phyloP scores from a whole-genome alignment of 2,329 filamentous ascomycete species.

The Amauroascus verrucosus region DNA sequence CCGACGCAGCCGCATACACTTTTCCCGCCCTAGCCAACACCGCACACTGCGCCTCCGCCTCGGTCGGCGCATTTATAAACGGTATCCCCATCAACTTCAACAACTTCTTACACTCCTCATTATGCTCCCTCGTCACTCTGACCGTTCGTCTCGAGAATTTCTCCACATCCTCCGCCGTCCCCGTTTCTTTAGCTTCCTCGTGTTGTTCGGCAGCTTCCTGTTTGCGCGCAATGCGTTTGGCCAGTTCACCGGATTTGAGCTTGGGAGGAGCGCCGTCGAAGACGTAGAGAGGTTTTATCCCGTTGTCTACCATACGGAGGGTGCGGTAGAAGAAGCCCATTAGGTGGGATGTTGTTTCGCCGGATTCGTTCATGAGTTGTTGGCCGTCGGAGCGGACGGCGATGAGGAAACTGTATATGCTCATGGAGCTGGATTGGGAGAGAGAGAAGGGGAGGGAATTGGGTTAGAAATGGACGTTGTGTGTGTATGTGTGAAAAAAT shows the following conservation, averaged over 20 bases:
- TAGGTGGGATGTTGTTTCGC: conserved; percentile 92
- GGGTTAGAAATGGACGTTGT: not conserved
- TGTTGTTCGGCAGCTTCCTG: conserved; percentile 79
- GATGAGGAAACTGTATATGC: conserved; percentile 96
- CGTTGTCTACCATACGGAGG: conserved; percentile 93
- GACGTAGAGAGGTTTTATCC: conserved; percentile 96
- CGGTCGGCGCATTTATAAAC: conserved; percentile 88
- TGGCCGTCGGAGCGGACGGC: conserved; percentile 94
- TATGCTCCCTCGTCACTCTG: conserved; percentile 91
- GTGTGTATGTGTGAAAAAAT: too few relatives aligned
- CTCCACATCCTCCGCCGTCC: conserved; percentile 93
- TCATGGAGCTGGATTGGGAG: conserved; percentile 67
- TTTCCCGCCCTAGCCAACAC: conserved; percentile 81
- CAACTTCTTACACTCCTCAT: conserved; percentile 82
- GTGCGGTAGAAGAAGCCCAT: conserved; percentile 99
- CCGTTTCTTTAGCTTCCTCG: conserved; percentile 93
- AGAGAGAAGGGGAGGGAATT: too few relatives aligned
- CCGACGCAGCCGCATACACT: conserved; percentile 90
- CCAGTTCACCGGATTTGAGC: conserved; percentile 92
- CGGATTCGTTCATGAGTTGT: conserved; percentile 87
- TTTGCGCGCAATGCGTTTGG: conserved; percentile 92
- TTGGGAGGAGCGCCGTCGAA: conserved; percentile 96
- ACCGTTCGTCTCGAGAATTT: conserved; percentile 93
- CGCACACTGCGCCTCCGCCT: conserved; percentile 94
- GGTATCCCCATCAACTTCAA: conserved; percentile 94